phyloP scores from a whole-genome alignment of 441 rosid genomes.

The Codiaeum variegatum region DNA sequence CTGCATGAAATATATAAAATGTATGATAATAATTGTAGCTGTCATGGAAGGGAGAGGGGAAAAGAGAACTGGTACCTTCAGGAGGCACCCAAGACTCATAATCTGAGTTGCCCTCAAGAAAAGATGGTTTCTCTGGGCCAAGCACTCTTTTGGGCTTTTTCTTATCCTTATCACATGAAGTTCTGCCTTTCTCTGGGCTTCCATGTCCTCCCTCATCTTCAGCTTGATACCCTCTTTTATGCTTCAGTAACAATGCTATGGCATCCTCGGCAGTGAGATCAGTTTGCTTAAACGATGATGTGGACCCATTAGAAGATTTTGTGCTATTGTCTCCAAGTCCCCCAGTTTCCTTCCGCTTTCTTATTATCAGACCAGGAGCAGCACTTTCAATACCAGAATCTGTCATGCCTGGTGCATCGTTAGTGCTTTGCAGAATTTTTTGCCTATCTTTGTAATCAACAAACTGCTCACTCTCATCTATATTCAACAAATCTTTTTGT shows the following conservation, averaged over 20 bases:
- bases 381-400: constrained; percentile 47
- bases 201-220: constrained; percentile 37
- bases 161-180: constrained; percentile 35
- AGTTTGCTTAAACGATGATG: constrained; percentile 38
- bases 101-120: constrained; percentile 48
- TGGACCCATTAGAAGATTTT: constrained; percentile 26
- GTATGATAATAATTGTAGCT: neutral
- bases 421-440: constrained; percentile 32
- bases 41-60: neutral
- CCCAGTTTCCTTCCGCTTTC: constrained; percentile 60
- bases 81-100: constrained; percentile 93
- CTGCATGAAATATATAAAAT: constrained; percentile 32
- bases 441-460: constrained; percentile 87
- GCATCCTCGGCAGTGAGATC: constrained; percentile 72
- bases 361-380: constrained; percentile 74
- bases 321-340: constrained; percentile 32
- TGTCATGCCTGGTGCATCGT: constrained; percentile 19
- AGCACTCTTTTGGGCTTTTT: constrained; percentile 62
- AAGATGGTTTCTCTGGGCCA: constrained; percentile 79
- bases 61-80: constrained; percentile 47
- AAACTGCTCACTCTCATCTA: constrained; percentile 55
- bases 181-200: constrained; percentile 29
- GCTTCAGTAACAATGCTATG: constrained; percentile 80
- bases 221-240: constrained; percentile 58
- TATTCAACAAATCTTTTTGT: constrained; percentile 27